Evolutionary conservation across 2,329 filamentous ascomycete genomes (phyloP).

Genomic region (Colletotrichum paranaense): DNA sequence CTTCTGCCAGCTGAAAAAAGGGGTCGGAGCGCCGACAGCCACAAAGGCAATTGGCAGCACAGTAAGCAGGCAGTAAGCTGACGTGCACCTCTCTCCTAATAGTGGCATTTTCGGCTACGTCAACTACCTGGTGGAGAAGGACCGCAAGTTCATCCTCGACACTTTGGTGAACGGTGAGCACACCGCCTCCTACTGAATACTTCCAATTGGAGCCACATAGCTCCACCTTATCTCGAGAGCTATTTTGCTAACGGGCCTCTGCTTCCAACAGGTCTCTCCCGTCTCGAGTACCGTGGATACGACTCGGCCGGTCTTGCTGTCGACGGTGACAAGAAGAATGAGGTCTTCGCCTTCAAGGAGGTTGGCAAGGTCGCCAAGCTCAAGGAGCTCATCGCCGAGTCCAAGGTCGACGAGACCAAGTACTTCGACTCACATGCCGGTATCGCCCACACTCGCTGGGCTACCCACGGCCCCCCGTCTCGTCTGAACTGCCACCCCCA

Average conservation of each 20-base stretch:
- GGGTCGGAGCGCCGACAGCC: neutral
- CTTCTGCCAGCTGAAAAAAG: constrained; percentile 13
- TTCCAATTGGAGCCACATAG: constrained; percentile 19
- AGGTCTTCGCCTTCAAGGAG: constrained; percentile 98
- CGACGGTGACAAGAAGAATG: constrained; percentile 98
- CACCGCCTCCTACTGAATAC: constrained; percentile 34
- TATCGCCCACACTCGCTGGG: constrained; percentile 99
- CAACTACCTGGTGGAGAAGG: constrained; percentile 99
- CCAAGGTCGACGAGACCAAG: constrained; percentile 87
- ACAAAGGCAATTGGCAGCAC: constrained; percentile 10
- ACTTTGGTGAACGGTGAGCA: constrained; percentile 92
- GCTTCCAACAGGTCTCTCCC: constrained; percentile 78
- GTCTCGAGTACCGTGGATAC: constrained; percentile 98
- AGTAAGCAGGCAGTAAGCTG: constrained; percentile 40
- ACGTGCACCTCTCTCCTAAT: constrained; percentile 35
- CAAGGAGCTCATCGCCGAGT: constrained; percentile 88
- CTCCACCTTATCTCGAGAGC: constrained; percentile 20
- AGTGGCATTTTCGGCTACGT: constrained; percentile 99
- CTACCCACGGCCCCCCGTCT: constrained; percentile 94
- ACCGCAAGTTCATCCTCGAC: constrained; percentile 94
- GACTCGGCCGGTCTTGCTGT: constrained; percentile 96
- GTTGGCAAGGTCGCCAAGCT: constrained; percentile 99
- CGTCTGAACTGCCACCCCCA: constrained; percentile 98
- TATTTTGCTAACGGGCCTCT: constrained; percentile 43
- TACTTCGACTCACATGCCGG: constrained; percentile 98